Conservation (phyloP, 768 basidiomycete species). For the Leucosporidium creatinivorum region DNA sequence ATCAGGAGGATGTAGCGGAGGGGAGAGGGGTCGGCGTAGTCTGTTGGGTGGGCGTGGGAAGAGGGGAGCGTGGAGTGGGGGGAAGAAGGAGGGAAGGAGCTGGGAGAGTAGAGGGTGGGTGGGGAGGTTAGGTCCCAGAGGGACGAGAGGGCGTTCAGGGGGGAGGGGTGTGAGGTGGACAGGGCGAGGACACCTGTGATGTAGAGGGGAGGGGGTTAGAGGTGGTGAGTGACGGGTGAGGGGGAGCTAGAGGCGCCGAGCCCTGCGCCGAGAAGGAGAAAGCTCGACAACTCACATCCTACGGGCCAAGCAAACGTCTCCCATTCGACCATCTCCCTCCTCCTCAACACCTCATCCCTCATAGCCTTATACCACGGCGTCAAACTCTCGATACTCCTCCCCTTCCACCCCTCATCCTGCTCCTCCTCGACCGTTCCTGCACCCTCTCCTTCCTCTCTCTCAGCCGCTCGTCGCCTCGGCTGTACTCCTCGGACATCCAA, state of each 20-base stretch:
- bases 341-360: constrained; percentile 22
- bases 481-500: not conserved
- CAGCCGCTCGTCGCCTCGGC: too few species aligned
- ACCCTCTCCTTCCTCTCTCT: not conserved
- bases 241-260: too few species aligned
- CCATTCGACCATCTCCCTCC: constrained; percentile 32
- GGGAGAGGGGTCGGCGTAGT: constrained; percentile 34
- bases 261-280: not conserved
- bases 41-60: not conserved
- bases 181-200: constrained; percentile 35
- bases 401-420: constrained; percentile 7
- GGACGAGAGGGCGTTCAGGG: constrained; percentile 36
- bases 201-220: not conserved
- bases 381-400: constrained; percentile 16
- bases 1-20: constrained; percentile 38
- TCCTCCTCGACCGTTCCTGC: not conserved
- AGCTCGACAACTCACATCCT: constrained; percentile 25
- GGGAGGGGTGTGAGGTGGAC: constrained; percentile 37
- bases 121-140: constrained; percentile 35
- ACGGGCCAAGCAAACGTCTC: constrained; percentile 39
- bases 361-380: constrained; percentile 38
- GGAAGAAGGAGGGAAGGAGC: constrained; percentile 1
- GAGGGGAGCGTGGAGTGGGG: too few species aligned
- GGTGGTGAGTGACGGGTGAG: not conserved
- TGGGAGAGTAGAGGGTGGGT: constrained; percentile 19